phyloP scores from a whole-genome alignment of 495 filamentous ascomycete genomes.

The Terfezia claveryi region DNA sequence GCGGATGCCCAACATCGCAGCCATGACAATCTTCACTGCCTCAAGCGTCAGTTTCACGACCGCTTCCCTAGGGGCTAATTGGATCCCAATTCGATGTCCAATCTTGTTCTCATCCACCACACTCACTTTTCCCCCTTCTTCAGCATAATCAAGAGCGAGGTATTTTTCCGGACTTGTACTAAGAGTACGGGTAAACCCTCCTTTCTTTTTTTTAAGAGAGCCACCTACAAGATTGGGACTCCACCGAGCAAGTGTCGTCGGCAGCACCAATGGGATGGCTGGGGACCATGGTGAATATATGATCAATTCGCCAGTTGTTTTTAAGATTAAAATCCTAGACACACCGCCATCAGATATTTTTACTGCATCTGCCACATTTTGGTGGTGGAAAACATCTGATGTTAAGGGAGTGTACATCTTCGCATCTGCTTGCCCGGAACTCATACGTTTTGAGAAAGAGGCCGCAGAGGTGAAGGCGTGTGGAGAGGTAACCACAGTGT shows the following conservation, averaged over 20 bases:
- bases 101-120: slow-evolving; percentile 18
- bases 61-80: slow-evolving; percentile 12
- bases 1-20: slow-evolving; percentile 4
- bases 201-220: slow-evolving; percentile 17
- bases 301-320: slow-evolving; percentile 39
- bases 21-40: slow-evolving; percentile 14
- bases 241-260: slow-evolving; percentile 21
- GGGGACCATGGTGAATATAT: slow-evolving; percentile 57
- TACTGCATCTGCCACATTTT: slow-evolving; percentile 51
- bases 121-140: slow-evolving; percentile 16
- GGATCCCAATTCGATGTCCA: slow-evolving; percentile 16
- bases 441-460: background rate
- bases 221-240: slow-evolving; percentile 19
- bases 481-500: slow-evolving; percentile 7
- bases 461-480: background rate
- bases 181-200: slow-evolving; percentile 15
- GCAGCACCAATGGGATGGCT: slow-evolving; percentile 33
- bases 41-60: slow-evolving; percentile 14
- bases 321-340: slow-evolving; percentile 44
- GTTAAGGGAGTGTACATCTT: slow-evolving; percentile 12
- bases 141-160: slow-evolving; percentile 11
- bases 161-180: slow-evolving; percentile 18
- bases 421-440: background rate
- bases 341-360: slow-evolving; percentile 46
- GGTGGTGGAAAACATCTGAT: slow-evolving; percentile 19